Evolutionary conservation across 495 filamentous ascomycete genomes (phyloP).

Genomic region (Neurospora sp.): DNA sequence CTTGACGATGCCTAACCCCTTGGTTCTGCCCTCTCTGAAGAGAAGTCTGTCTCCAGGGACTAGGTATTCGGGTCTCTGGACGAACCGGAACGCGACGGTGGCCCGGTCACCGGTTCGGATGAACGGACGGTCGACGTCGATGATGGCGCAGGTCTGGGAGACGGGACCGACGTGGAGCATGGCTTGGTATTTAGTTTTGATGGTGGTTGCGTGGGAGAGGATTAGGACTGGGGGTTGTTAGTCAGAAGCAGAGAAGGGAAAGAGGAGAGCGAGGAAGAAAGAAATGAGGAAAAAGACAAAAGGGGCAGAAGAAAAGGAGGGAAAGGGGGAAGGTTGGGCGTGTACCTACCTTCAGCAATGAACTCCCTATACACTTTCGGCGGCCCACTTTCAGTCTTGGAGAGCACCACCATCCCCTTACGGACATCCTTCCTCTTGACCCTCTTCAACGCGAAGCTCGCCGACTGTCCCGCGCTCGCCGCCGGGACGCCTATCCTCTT

Average conservation of each 20-base stretch:
- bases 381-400: constrained; percentile 59
- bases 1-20: constrained; percentile 92
- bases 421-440: constrained; percentile 86
- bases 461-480: constrained; percentile 84
- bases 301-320: not conserved
- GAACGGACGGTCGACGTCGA: constrained; percentile 93
- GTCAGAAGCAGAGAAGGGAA: not conserved
- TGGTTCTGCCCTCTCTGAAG: constrained; percentile 91
- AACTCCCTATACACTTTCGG: constrained; percentile 88
- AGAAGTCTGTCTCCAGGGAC: constrained; percentile 79
- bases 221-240: constrained; percentile 58
- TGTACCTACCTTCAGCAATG: constrained; percentile 78
- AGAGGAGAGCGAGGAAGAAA: not conserved
- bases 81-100: constrained; percentile 84
- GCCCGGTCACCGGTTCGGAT: constrained; percentile 92
- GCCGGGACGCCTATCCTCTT: constrained; percentile 87
- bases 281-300: too few relatives aligned
- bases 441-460: constrained; percentile 80
- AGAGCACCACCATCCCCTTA: constrained; percentile 96
- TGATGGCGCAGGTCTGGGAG: constrained; percentile 91
- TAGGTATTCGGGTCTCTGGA: constrained; percentile 92
- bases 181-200: constrained; percentile 94
- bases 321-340: not conserved
- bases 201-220: constrained; percentile 93
- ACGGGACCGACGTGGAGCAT: constrained; percentile 97